phyloP scores from a whole-genome alignment of 1,284 basidiomycete species.

The Ceratobasidium sp. region DNA sequence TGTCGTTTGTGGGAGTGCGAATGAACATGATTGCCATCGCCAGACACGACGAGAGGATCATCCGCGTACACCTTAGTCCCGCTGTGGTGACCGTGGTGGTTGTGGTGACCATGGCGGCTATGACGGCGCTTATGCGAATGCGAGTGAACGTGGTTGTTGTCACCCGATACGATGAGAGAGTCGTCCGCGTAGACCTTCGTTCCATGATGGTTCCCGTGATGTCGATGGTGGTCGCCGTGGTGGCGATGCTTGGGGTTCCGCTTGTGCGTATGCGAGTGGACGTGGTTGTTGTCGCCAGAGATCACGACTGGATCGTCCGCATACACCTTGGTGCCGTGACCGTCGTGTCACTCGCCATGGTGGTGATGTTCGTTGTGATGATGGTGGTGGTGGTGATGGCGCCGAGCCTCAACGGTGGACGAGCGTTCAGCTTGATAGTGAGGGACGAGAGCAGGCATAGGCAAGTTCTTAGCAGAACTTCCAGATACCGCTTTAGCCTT shows the following conservation, averaged over 20 bases:
- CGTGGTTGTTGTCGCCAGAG: not conserved
- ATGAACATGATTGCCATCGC: constrained; percentile 26
- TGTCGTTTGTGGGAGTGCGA: constrained; percentile 20
- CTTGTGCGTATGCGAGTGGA: constrained; percentile 11
- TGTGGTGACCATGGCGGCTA: not conserved
- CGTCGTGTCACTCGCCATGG: not conserved
- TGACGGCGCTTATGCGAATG: constrained; percentile 16
- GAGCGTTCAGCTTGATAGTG: not conserved
- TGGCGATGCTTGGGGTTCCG: not conserved
- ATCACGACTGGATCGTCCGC: constrained; percentile 5
- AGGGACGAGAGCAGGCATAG: constrained; percentile 27
- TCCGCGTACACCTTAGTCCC: constrained; percentile 31
- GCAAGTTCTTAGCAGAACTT: not conserved
- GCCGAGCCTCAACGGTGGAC: not conserved
- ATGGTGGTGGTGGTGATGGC: constrained; percentile 19
- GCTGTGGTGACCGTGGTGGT: constrained; percentile 7
- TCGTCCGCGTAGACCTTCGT: constrained; percentile 34
- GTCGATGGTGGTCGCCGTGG: not conserved
- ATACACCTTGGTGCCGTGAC: constrained; percentile 4
- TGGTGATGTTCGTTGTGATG: not conserved
- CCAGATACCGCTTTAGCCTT: not conserved
- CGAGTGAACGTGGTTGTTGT: constrained; percentile 27
- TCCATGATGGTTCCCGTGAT: constrained; percentile 11
- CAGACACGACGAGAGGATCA: constrained; percentile 23
- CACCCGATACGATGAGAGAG: constrained; percentile 25